Conservation (phyloP, 108 stramenopile genomes). For the Cylindrotheca closterium region DNA sequence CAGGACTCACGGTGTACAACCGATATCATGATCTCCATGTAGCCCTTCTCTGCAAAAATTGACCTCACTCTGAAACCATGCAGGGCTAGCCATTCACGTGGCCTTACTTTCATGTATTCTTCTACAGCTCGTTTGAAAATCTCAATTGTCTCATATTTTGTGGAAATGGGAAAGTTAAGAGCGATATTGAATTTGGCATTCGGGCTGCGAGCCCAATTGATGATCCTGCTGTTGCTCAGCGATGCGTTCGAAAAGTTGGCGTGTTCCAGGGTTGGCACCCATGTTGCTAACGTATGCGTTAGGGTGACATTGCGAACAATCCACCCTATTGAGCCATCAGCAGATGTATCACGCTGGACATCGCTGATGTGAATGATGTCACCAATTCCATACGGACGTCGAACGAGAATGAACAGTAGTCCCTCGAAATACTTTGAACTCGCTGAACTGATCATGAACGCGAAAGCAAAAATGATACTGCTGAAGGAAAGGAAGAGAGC, state of each 20-base stretch:
- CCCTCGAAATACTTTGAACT: conserved; percentile 48
- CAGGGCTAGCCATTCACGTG: conserved; percentile 60
- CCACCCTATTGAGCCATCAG: conserved; percentile 43
- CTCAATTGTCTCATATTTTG: conserved; percentile 50
- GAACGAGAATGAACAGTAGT: conserved; percentile 57
- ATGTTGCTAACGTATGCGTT: conserved; percentile 58
- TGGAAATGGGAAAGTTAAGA: conserved; percentile 62
- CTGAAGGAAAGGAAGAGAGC: conserved; percentile 37
- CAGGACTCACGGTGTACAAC: conserved; percentile 49
- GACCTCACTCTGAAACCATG: conserved; percentile 48
- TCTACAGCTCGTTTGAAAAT: conserved; percentile 62
- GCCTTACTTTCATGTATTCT: conserved; percentile 63
- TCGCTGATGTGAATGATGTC: conserved; percentile 62
- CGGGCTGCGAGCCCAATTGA: conserved; percentile 73
- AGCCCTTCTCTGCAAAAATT: conserved; percentile 62
- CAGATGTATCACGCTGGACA: conserved; percentile 4
- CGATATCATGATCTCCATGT: conserved; percentile 50
- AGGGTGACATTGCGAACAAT: conserved; percentile 61
- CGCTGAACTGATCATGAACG: conserved; percentile 42
- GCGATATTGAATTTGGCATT: conserved; percentile 44
- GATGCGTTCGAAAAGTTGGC: conserved; percentile 69
- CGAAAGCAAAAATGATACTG: conserved; percentile 37
- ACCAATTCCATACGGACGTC: conserved; percentile 76
- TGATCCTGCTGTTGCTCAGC: conserved; percentile 56
- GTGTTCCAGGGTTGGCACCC: conserved; percentile 62